Percentiles rank a stretch among this genome's conserved stretches.
Evolutionary conservation across 495 filamentous ascomycete genomes (phyloP).

Genomic region (Aspergillus haitiensis): DNA sequence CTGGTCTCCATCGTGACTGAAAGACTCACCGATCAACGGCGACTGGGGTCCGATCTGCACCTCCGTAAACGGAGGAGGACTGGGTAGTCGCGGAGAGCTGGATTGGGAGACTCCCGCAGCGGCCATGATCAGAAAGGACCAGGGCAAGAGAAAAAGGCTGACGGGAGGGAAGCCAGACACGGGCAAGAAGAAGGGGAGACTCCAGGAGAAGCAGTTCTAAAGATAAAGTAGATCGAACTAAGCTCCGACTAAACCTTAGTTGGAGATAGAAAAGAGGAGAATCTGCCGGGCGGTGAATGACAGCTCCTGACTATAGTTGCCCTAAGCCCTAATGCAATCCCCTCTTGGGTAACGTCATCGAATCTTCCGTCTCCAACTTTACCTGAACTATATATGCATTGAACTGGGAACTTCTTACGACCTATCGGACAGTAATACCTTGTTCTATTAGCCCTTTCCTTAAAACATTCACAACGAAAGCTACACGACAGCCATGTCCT

Average conservation of each 20-base stretch:
- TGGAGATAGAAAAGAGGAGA: conserved; percentile 27
- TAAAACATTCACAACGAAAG: background rate
- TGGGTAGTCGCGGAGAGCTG: conserved; percentile 82
- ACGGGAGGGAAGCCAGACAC: conserved; percentile 28
- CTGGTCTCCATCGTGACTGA: conserved; percentile 37
- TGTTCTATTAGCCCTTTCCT: background rate
- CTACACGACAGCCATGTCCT: background rate
- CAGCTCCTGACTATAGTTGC: conserved; percentile 33
- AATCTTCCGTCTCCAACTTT: conserved; percentile 5
- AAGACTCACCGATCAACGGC: conserved; percentile 61
- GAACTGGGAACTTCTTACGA: background rate
- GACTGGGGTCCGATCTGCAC: conserved; percentile 86
- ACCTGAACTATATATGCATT: conserved; percentile 1
- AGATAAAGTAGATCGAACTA: conserved; percentile 9
- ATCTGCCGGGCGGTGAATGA: conserved; percentile 17
- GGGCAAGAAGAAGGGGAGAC: conserved; percentile 14
- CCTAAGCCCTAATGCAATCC: conserved; percentile 45
- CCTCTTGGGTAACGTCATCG: conserved; percentile 40
- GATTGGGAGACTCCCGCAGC: conserved; percentile 63
- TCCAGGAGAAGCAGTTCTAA: conserved; percentile 6
- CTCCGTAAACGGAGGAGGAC: conserved; percentile 85
- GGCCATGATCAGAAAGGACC: conserved; percentile 40
- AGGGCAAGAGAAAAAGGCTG: conserved; percentile 8
- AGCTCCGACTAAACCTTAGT: conserved; percentile 18
- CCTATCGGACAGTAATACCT: background rate